These are phyloP conservation scores for Rheum nobile DNA, from an alignment of 148 eudicot genomes.

Conservation along the genomic window DNA sequence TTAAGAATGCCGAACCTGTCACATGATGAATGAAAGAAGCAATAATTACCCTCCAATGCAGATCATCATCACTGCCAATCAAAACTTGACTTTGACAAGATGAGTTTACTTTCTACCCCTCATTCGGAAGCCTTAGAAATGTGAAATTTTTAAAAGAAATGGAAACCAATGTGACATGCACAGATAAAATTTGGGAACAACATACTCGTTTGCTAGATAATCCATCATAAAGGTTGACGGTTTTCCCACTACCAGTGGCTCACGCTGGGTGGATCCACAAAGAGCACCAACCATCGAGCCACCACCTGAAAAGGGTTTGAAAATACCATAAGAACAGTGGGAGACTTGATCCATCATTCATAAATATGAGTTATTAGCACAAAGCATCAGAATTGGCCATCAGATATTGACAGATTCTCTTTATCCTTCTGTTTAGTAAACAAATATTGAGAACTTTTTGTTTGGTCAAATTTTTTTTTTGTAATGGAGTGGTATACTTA, in stretches of 20 bases:
- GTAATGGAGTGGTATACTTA: neutral
- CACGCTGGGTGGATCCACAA: slow-evolving; percentile 69
- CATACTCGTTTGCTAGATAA: slow-evolving; percentile 70
- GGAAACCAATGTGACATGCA: neutral
- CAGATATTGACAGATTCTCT: neutral
- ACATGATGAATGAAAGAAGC: neutral
- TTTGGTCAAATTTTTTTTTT: neutral
- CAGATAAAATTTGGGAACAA: neutral
- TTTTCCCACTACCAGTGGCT: slow-evolving; percentile 93
- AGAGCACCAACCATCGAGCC: slow-evolving; percentile 98
- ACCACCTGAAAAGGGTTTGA: slow-evolving; percentile 46
- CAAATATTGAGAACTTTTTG: neutral
- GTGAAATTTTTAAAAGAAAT: neutral
- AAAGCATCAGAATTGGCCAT: neutral
- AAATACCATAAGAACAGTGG: neutral
- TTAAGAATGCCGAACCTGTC: slow-evolving; percentile 67
- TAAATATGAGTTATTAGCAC: neutral
- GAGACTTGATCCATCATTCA: neutral
- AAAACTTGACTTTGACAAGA: neutral
- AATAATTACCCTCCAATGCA: neutral
- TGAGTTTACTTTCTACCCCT: neutral
- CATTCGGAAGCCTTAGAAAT: neutral
- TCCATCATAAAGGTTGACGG: slow-evolving; percentile 99
- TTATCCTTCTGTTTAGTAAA: neutral
- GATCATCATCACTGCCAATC: neutral